Percentiles rank a stretch among this genome's conserved stretches.
Conservation (phyloP, 345 rosid species). For the Eucalyptus urophylla region DNA sequence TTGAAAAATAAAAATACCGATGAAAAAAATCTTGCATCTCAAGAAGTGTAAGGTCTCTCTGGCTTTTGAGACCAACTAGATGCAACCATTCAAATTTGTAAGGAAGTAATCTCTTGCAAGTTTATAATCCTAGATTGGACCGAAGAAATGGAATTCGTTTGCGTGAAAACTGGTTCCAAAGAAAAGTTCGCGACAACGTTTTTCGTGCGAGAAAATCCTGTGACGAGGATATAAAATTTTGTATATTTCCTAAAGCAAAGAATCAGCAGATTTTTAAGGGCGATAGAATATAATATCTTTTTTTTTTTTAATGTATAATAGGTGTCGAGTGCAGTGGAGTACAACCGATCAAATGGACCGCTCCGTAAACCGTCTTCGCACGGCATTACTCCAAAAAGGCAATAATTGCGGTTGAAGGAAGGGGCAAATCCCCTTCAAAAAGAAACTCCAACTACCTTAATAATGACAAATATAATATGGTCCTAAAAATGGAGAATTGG, state of each 20-base stretch:
- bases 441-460: not conserved
- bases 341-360: not conserved
- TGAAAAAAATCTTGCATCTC: not conserved
- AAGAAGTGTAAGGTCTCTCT: not conserved
- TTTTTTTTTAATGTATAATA: not conserved
- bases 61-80: not conserved
- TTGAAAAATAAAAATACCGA: not conserved
- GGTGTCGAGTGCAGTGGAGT: not conserved
- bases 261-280: not conserved
- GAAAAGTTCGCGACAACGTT: not conserved
- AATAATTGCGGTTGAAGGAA: conserved; percentile 7
- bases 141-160: not conserved
- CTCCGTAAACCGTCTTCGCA: not conserved
- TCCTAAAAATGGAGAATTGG: not conserved
- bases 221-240: not conserved
- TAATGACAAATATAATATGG: not conserved
- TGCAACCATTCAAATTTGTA: not conserved
- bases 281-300: not conserved
- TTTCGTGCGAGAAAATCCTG: no score
- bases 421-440: not conserved
- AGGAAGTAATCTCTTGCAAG: not conserved
- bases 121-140: not conserved
- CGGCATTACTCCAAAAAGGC: not conserved
- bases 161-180: not conserved
- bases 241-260: not conserved